These are phyloP conservation scores for Hygrocybe coccinea DNA, from an alignment of 768 basidiomycete genomes.

Conservation along the genomic window DNA sequence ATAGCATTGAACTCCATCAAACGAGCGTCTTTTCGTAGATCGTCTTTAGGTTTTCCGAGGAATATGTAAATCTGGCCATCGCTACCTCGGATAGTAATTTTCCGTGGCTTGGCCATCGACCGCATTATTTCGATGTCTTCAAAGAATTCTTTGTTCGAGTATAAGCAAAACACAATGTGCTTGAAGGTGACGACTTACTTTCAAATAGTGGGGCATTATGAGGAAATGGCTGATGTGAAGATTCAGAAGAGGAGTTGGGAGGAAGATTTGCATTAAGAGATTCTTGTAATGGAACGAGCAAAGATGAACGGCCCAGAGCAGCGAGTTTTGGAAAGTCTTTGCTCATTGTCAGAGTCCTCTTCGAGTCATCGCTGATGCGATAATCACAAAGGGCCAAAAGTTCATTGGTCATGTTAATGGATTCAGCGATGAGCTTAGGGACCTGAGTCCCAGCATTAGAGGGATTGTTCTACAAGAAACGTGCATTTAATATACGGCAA, in stretches of 20 bases:
- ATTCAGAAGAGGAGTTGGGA: constrained; percentile 55
- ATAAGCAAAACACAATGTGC: neutral
- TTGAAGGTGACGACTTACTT: constrained; percentile 39
- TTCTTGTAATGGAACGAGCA: constrained; percentile 91
- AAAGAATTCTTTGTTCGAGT: constrained; percentile 50
- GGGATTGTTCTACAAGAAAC: constrained; percentile 40
- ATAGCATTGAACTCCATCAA: constrained; percentile 98
- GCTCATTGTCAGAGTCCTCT: constrained; percentile 42
- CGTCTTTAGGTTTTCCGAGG: constrained; percentile 95
- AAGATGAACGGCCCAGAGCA: constrained; percentile 50
- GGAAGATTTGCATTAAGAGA: constrained; percentile 89
- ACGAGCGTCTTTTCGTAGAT: constrained; percentile 93
- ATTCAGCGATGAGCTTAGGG: constrained; percentile 49
- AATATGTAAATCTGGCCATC: constrained; percentile 86
- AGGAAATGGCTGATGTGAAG: constrained; percentile 78
- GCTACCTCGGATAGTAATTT: constrained; percentile 77
- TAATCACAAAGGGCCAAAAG: constrained; percentile 64
- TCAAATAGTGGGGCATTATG: constrained; percentile 67
- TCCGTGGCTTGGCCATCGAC: constrained; percentile 86
- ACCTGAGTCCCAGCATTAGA: constrained; percentile 39
- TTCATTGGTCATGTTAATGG: constrained; percentile 59
- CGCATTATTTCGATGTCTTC: constrained; percentile 90
- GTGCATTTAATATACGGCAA: neutral
- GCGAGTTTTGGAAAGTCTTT: constrained; percentile 55
- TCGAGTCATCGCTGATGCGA: constrained; percentile 37